These are phyloP conservation scores for Penicillium coffeae DNA, from an alignment of 495 filamentous ascomycete genomes.

Conservation along the genomic window DNA sequence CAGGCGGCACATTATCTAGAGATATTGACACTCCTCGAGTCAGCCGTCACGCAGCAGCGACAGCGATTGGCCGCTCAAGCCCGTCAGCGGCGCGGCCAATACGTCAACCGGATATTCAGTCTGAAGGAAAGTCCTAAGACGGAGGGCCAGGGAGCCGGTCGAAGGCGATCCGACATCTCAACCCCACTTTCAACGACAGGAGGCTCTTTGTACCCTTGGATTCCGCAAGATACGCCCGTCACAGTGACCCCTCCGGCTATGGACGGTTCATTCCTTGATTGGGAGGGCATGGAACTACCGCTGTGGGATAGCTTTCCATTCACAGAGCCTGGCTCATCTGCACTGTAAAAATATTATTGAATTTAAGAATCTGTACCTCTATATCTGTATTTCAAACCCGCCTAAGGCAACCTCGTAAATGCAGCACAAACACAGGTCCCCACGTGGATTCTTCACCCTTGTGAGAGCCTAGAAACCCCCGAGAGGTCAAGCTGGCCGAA, in stretches of 20 bases:
- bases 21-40: constrained; percentile 30
- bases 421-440: too few species aligned
- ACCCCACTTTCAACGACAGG: constrained; percentile 10
- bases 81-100: constrained; percentile 28
- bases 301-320: constrained; percentile 38
- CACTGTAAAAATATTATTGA: constrained; percentile 1
- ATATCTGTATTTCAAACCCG: too few species aligned
- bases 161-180: constrained; percentile 1
- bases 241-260: constrained; percentile 15
- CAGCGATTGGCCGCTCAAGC: constrained; percentile 27
- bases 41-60: constrained; percentile 32
- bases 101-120: constrained; percentile 39
- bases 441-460: too few species aligned
- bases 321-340: constrained; percentile 25
- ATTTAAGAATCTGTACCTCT: neutral
- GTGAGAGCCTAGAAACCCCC: too few species aligned
- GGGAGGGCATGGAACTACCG: constrained; percentile 34
- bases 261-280: constrained; percentile 20
- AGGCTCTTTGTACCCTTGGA: constrained; percentile 15
- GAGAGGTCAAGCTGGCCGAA: too few species aligned
- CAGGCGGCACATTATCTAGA: constrained; percentile 41
- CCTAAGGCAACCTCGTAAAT: too few species aligned
- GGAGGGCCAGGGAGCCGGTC: constrained; percentile 3
- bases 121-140: constrained; percentile 17
- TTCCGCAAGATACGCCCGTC: constrained; percentile 10